Evolutionary conservation across 1,284 basidiomycete genomes (phyloP).

Genomic region (Flammula alnicola): DNA sequence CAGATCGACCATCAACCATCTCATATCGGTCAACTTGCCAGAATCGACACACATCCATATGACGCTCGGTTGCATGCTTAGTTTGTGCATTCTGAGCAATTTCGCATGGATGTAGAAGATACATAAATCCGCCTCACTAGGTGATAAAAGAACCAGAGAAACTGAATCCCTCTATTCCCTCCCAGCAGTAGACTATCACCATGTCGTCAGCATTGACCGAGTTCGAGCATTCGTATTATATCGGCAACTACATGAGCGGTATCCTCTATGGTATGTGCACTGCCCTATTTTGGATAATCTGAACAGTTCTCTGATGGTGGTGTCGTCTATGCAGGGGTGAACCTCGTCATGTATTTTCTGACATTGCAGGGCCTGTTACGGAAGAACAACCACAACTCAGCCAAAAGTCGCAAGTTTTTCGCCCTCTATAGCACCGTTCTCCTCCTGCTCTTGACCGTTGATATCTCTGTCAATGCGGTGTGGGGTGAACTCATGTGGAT

Average conservation of each 20-base stretch:
- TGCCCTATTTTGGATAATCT: background rate
- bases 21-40: constrained; percentile 20
- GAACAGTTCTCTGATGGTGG: constrained; percentile 6
- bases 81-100: constrained; percentile 16
- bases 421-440: constrained; percentile 30
- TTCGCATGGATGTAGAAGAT: constrained; percentile 9
- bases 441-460: constrained; percentile 30
- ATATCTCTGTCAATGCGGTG: constrained; percentile 32
- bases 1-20: constrained; percentile 15
- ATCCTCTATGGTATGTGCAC: constrained; percentile 35
- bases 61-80: constrained; percentile 2
- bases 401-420: constrained; percentile 25
- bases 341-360: constrained; percentile 30
- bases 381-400: constrained; percentile 21
- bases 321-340: constrained; percentile 25
- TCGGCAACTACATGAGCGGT: constrained; percentile 34
- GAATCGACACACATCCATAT: constrained; percentile 16
- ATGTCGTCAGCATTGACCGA: constrained; percentile 24
- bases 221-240: constrained; percentile 34
- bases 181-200: constrained; percentile 10
- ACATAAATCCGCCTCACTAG: constrained; percentile 16
- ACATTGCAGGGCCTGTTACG: constrained; percentile 26
- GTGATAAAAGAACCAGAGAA: constrained; percentile 18
- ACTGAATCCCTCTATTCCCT: constrained; percentile 4
- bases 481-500: constrained; percentile 35